A percentile compares a stretch with the other conserved stretches of the same genome.
phyloP scores from a whole-genome alignment of 1,284 basidiomycete genomes.

The Heterobasidion irregulare region DNA sequence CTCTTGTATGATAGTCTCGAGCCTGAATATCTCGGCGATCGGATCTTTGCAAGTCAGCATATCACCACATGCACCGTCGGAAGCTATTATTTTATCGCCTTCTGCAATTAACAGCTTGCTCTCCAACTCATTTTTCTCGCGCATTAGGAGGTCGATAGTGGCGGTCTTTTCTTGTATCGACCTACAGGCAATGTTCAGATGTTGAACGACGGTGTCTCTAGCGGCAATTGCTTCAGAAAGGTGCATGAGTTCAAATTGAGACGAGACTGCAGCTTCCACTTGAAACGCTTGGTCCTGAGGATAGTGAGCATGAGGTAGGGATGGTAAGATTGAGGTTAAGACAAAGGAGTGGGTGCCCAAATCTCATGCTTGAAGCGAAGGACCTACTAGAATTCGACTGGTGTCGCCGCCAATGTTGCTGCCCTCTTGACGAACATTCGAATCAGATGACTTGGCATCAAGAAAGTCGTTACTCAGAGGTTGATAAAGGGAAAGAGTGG shows the following conservation, averaged over 20 bases:
- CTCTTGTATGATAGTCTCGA: conserved; percentile 30
- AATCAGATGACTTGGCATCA: background rate
- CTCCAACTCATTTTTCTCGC: conserved; percentile 25
- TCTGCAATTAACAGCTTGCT: conserved; percentile 12
- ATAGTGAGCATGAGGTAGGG: too few relatives aligned
- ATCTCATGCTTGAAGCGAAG: background rate
- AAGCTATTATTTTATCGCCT: background rate
- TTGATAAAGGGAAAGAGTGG: background rate
- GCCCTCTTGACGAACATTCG: background rate
- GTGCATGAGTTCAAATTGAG: conserved; percentile 47
- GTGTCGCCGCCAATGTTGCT: background rate
- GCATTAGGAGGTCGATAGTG: conserved; percentile 39
- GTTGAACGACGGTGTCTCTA: conserved; percentile 54
- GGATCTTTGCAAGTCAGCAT: conserved; percentile 6
- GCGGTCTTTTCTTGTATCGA: conserved; percentile 53
- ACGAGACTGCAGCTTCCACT: conserved; percentile 3
- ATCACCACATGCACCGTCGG: background rate
- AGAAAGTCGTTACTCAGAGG: background rate
- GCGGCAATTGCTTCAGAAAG: conserved; percentile 52
- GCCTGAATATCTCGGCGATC: conserved; percentile 23
- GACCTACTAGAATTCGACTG: background rate
- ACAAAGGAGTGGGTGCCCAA: background rate
- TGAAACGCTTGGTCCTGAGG: background rate
- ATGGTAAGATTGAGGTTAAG: background rate
- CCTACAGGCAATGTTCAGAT: conserved; percentile 51